These are phyloP conservation scores for Hygrocybe punicea DNA, from an alignment of 768 basidiomycete species.

Conservation along the genomic window DNA sequence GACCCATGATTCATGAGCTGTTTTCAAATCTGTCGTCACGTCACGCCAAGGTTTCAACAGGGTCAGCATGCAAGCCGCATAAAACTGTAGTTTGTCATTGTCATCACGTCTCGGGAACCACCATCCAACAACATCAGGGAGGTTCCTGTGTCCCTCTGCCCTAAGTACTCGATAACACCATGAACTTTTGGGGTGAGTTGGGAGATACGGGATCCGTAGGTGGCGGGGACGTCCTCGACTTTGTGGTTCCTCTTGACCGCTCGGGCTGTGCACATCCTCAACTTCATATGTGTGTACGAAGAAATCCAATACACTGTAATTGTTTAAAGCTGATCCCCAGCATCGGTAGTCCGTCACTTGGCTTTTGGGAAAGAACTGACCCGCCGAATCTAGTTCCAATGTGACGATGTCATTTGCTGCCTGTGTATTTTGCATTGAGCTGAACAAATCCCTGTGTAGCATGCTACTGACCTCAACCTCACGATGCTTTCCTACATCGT, in stretches of 20 bases:
- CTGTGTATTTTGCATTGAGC: background rate
- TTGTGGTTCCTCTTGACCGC: background rate
- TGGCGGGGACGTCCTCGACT: background rate
- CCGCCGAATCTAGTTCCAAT: conserved; percentile 6
- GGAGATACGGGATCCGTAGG: background rate
- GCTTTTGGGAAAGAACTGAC: too few species aligned
- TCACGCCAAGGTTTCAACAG: conserved; percentile 5
- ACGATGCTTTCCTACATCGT: too few species aligned
- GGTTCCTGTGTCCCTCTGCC: background rate
- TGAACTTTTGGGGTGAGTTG: background rate
- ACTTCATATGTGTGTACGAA: conserved; percentile 21
- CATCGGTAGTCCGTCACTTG: conserved; percentile 20
- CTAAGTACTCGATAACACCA: background rate
- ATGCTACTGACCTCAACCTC: too few species aligned
- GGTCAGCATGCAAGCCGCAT: conserved; percentile 9
- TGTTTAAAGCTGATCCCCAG: conserved; percentile 13
- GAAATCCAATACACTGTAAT: conserved; percentile 14
- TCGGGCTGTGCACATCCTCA: background rate
- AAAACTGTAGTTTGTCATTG: conserved; percentile 10
- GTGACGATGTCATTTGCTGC: background rate
- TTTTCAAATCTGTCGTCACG: background rate
- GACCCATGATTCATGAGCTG: background rate
- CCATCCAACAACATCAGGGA: conserved; percentile 17
- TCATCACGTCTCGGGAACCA: conserved; percentile 15
- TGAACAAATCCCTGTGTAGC: too few species aligned